Conservation (phyloP, 495 filamentous ascomycete species). For the Aspergillus mulundensis region DNA sequence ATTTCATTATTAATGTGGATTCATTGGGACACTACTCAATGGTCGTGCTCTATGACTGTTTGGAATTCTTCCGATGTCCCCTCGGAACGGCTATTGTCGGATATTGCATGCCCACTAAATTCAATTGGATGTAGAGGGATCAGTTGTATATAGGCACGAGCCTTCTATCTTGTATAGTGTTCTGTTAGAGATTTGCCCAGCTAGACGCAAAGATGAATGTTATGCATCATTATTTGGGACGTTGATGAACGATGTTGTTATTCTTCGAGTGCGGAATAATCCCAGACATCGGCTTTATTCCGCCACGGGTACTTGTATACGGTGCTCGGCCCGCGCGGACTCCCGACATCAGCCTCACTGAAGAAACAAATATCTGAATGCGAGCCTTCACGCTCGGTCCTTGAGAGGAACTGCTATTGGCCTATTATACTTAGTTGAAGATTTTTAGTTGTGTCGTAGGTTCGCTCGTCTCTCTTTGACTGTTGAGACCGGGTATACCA, state of each 20-base stretch:
- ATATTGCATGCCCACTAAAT: neutral
- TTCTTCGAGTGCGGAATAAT: conserved; percentile 8
- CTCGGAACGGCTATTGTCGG: conserved; percentile 9
- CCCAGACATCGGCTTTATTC: conserved; percentile 7
- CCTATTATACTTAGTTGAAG: no score
- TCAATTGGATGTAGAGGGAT: no score
- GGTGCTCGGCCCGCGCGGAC: conserved; percentile 35
- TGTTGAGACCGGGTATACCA: neutral
- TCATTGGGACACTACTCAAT: neutral
- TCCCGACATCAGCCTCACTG: neutral
- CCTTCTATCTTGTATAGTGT: neutral
- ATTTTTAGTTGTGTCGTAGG: neutral
- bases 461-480: neutral
- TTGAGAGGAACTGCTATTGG: neutral
- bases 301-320: conserved; percentile 41
- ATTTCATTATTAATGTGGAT: neutral
- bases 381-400: neutral
- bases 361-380: neutral
- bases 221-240: no score
- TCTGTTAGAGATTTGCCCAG: no score
- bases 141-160: no score
- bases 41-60: neutral
- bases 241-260: neutral
- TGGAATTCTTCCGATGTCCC: conserved; percentile 4
- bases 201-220: no score